These are phyloP conservation scores for Draba incana DNA, from an alignment of 345 rosid species.

Conservation along the genomic window DNA sequence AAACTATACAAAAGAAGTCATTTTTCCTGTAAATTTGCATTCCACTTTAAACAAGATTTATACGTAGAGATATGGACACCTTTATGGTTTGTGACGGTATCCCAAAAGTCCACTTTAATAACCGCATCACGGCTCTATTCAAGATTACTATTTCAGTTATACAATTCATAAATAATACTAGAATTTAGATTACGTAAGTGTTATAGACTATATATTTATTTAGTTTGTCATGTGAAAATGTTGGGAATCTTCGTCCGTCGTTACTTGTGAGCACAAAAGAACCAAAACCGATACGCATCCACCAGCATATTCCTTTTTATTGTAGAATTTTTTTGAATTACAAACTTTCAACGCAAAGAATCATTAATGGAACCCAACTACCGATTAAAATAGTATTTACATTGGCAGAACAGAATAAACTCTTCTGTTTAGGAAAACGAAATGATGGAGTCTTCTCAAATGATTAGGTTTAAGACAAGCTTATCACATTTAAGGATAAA, in stretches of 20 bases:
- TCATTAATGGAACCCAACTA: conserved; percentile 28
- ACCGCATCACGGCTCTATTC: conserved; percentile 12
- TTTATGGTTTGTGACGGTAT: conserved; percentile 12
- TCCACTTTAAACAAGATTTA: neutral
- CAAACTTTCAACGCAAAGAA: conserved; percentile 23
- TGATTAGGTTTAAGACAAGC: neutral
- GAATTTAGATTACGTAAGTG: neutral
- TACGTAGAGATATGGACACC: neutral
- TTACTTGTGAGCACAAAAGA: conserved; percentile 36
- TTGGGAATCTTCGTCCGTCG: conserved; percentile 26
- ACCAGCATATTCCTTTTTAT: conserved; percentile 22
- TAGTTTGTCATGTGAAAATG: conserved; percentile 14
- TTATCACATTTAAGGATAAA: no score
- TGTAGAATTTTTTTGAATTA: neutral
- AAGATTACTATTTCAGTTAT: neutral
- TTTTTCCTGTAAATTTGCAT: no score
- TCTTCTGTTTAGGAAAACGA: neutral
- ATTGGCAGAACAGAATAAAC: neutral
- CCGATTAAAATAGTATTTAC: neutral
- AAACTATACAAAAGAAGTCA: no score
- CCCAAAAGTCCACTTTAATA: conserved; percentile 16
- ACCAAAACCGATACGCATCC: conserved; percentile 23
- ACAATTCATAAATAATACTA: neutral
- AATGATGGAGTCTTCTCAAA: neutral
- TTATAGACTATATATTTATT: neutral